Evolutionary conservation across 129 eudicot species (phyloP).

Genomic region (Helichrysum umbraculigerum): DNA sequence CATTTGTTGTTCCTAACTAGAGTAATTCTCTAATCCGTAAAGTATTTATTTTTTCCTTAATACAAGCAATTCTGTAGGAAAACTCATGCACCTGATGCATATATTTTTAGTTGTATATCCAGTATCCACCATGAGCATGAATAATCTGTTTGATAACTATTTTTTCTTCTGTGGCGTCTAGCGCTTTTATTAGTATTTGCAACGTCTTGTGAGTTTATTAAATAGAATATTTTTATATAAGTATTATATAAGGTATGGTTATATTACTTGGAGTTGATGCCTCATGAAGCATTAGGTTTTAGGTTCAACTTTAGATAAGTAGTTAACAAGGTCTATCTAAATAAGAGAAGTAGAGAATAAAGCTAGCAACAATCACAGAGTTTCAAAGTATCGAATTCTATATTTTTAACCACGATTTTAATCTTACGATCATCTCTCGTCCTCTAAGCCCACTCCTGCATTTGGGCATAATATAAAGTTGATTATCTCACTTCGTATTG

Average conservation of each 20-base stretch:
- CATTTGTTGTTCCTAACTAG: not conserved
- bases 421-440: too few relatives aligned
- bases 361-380: too few relatives aligned
- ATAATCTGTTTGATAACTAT: constrained; percentile 2
- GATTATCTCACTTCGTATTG: too few relatives aligned
- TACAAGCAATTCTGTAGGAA: not conserved
- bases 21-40: not conserved
- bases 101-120: not conserved
- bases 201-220: not conserved
- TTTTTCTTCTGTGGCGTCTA: not conserved
- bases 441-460: too few relatives aligned
- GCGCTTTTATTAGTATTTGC: not conserved
- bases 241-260: too few relatives aligned
- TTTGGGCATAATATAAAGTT: too few relatives aligned
- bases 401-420: too few relatives aligned
- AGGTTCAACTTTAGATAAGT: too few relatives aligned
- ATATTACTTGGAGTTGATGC: not conserved
- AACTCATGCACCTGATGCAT: not conserved
- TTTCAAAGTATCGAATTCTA: too few relatives aligned
- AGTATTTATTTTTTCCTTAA: not conserved
- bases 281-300: not conserved
- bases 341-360: too few relatives aligned
- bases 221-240: too few relatives aligned
- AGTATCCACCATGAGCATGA: not conserved
- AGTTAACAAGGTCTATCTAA: too few relatives aligned